A percentile compares a stretch with the other conserved stretches of the same genome.
phyloP scores from a whole-genome alignment of 495 filamentous ascomycete species.

The Parachaetomium inaequale region DNA sequence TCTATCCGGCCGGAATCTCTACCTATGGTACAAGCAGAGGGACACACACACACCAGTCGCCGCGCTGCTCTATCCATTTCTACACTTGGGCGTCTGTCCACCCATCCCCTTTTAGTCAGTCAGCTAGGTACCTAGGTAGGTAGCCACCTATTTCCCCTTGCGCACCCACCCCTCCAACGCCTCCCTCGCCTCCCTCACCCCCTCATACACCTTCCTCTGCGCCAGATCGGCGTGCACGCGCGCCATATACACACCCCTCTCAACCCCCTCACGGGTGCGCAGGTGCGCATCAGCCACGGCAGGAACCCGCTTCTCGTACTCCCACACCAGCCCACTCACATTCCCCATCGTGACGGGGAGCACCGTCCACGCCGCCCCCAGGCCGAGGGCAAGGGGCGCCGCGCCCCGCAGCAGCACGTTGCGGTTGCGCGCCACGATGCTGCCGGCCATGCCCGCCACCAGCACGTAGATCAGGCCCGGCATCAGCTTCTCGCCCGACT shows the following conservation, averaged over 20 bases:
- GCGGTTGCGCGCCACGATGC: constrained; percentile 80
- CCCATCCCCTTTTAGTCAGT: neutral
- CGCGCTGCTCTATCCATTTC: constrained; percentile 2
- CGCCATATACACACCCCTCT: constrained; percentile 64
- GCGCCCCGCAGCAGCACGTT: constrained; percentile 71
- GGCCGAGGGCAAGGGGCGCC: constrained; percentile 66
- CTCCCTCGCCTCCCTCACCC: constrained; percentile 67
- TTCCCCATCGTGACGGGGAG: constrained; percentile 80
- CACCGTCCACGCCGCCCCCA: constrained; percentile 69
- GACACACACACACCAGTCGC: neutral
- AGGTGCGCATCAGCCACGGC: constrained; percentile 74
- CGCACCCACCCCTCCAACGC: constrained; percentile 81
- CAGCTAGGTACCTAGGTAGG: neutral
- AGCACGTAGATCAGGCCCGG: constrained; percentile 86
- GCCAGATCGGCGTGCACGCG: constrained; percentile 67
- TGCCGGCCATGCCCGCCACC: constrained; percentile 87
- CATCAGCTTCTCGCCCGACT: constrained; percentile 76
- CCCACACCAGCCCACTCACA: constrained; percentile 77
- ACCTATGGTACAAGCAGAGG: constrained; percentile 27
- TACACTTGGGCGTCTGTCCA: neutral
- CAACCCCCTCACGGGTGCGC: constrained; percentile 58
- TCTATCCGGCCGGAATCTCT: constrained; percentile 22
- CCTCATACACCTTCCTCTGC: constrained; percentile 70
- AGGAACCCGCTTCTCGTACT: constrained; percentile 82
- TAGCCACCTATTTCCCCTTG: constrained; percentile 69